Percentiles rank a stretch among this genome's conserved stretches.
phyloP scores from a whole-genome alignment of 345 rosid genomes.

The Lumnitzera littorea region DNA sequence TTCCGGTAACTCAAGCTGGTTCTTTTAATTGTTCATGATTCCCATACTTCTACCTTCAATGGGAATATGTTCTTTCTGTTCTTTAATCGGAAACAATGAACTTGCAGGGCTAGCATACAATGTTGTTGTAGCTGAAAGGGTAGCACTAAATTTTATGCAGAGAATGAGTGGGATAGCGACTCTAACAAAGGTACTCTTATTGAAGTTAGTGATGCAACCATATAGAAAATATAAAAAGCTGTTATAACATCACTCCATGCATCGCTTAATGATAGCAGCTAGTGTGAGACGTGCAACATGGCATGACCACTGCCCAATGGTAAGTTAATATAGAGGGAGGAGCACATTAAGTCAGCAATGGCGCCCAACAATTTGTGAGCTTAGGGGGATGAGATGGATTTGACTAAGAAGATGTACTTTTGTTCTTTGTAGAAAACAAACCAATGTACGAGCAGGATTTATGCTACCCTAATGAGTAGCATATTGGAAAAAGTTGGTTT shows the following conservation, averaged over 20 bases:
- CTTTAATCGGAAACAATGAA: neutral
- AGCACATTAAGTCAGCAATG: too few relatives aligned
- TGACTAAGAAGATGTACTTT: too few relatives aligned
- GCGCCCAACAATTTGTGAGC: too few relatives aligned
- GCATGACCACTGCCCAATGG: too few relatives aligned
- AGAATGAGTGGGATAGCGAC: slow-evolving; percentile 99
- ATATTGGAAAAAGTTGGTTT: neutral
- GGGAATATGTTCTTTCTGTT: neutral
- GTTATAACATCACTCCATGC: too few relatives aligned
- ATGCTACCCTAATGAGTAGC: neutral
- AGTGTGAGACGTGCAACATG: too few relatives aligned
- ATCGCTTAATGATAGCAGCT: too few relatives aligned
- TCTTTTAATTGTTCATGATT: neutral
- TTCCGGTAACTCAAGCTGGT: slow-evolving; percentile 32
- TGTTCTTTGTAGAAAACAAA: too few relatives aligned
- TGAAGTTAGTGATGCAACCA: neutral
- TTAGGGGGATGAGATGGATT: too few relatives aligned
- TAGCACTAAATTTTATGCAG: slow-evolving; percentile 91
- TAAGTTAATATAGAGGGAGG: too few relatives aligned
- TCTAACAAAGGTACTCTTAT: slow-evolving; percentile 59
- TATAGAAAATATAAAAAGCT: too few relatives aligned
- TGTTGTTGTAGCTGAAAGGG: slow-evolving; percentile 86
- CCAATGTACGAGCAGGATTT: too few relatives aligned
- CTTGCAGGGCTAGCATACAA: slow-evolving; percentile 70
- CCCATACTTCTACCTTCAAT: neutral